Percentiles rank a stretch among this genome's conserved stretches.
phyloP scores from a whole-genome alignment of 768 basidiomycete species.

The Naematelia aurantialba region DNA sequence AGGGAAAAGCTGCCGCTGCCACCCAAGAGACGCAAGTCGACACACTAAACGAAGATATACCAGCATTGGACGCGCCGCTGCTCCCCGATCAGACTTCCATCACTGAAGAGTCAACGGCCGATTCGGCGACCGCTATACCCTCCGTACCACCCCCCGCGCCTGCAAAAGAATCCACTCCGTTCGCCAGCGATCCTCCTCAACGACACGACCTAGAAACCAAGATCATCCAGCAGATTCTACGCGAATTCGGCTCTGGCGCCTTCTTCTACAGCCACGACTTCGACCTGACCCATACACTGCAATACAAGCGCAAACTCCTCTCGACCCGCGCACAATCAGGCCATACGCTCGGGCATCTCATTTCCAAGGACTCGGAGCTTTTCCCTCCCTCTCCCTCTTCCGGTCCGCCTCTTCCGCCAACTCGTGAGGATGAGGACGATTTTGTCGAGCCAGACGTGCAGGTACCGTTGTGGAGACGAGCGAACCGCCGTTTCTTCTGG shows the following conservation, averaged over 20 bases:
- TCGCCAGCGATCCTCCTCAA: slow-evolving; percentile 30
- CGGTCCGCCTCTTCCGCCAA: slow-evolving; percentile 64
- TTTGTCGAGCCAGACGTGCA: slow-evolving; percentile 70
- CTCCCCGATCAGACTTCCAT: not conserved
- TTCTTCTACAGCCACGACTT: slow-evolving; percentile 90
- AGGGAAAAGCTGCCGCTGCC: not conserved
- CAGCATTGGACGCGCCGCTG: not conserved
- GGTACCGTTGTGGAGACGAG: slow-evolving; percentile 84
- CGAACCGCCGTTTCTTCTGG: slow-evolving; percentile 93
- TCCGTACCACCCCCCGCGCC: not conserved
- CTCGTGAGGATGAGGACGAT: slow-evolving; percentile 55
- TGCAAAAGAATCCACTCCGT: not conserved
- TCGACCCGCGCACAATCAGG: slow-evolving; percentile 23
- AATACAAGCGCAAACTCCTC: slow-evolving; percentile 41
- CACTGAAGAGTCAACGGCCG: no score
- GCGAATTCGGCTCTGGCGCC: slow-evolving; percentile 72
- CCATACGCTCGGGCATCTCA: slow-evolving; percentile 32
- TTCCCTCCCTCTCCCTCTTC: slow-evolving; percentile 59
- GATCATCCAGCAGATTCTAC: slow-evolving; percentile 71
- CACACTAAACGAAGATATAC: not conserved
- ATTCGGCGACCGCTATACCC: not conserved
- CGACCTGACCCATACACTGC: slow-evolving; percentile 56
- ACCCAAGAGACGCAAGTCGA: not conserved
- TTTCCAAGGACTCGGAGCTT: slow-evolving; percentile 23
- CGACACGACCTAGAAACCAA: slow-evolving; percentile 70